Evolutionary conservation across 176 grass and related monocot genomes (phyloP), one percentile per base, ranked within the genome.

Genomic region (Carex myosuroides): DNA sequence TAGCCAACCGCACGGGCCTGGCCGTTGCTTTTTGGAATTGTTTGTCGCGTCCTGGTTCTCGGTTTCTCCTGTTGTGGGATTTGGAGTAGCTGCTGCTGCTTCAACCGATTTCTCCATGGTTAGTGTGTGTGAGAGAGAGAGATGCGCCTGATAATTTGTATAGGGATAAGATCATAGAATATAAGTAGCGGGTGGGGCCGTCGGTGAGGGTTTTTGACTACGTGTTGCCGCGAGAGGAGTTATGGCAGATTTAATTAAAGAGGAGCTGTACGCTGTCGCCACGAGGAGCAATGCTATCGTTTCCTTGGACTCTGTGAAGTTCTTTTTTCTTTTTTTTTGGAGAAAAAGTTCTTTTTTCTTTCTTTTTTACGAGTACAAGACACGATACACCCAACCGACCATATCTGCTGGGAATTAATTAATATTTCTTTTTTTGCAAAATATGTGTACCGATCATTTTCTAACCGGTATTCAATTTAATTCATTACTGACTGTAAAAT

Each of bases 21-120:
- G n/a, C 22, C 85, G 87, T 50, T 89, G 84, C 84, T 91, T 94
- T 86, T 92, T 97, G 71, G 83, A 90, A 65, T 73, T 90, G 61
- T 32, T 48, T 48, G 80, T 46, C 6, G 26, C 9, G 53, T 18
- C 1, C 14, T 35, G 39, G 32, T 48, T 81, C 14, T 46, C 8
- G 20, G 12, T 46, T 13, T 65, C 57, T 82, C 24, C 79, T 64
- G 10, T 6, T 6, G 10, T 22, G 17, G 57, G 18, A 46, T 42
- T 26, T 50, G 18, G 70, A 5, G 46, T 52, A 48, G 72, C 24
- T 14, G 72, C 8, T 55, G 4, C 71, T 14, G 21, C 14, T 6
- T 76, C 46, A 55, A 55, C 13, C 16, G 72, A 30, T 66, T 54
- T 65, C n/a, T 50, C 39, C 80, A 82, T 82, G 21, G 21, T 5